phyloP scores from a whole-genome alignment of 1,284 basidiomycete genomes.

The Heliocybe sulcata region DNA sequence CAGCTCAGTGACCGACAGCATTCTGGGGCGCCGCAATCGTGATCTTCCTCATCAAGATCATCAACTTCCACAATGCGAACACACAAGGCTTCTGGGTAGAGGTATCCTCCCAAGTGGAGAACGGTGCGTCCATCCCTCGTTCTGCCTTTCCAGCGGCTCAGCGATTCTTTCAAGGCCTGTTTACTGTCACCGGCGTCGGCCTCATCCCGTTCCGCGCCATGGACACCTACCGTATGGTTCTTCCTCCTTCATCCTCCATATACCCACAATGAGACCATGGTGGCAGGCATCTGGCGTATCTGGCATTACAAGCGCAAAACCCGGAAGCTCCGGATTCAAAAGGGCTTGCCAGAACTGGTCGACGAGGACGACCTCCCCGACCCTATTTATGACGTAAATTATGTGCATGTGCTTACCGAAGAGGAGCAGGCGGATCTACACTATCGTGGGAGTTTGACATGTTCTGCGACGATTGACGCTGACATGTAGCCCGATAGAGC shows the following conservation, averaged over 20 bases:
- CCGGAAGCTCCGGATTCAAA: slow-evolving; percentile 4
- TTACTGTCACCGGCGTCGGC: slow-evolving; percentile 62
- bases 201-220: slow-evolving; percentile 9
- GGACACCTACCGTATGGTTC: slow-evolving; percentile 10
- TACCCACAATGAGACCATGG: neutral
- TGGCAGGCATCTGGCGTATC: slow-evolving; percentile 37
- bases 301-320: slow-evolving; percentile 56
- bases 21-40: slow-evolving; percentile 80
- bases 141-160: neutral
- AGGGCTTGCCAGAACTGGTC: slow-evolving; percentile 2
- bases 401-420: slow-evolving; percentile 4
- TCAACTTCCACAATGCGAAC: slow-evolving; percentile 59
- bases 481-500: slow-evolving; percentile 1
- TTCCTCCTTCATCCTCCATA: slow-evolving; percentile 4
- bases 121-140: slow-evolving; percentile 35
- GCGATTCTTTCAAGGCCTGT: slow-evolving; percentile 42
- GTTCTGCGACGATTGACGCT: neutral
- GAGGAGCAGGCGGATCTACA: slow-evolving; percentile 5
- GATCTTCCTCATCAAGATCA: slow-evolving; percentile 63
- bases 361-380: slow-evolving; percentile 10
- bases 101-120: slow-evolving; percentile 71
- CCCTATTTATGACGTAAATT: slow-evolving; percentile 4
- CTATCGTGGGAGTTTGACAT: neutral
- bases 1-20: slow-evolving; percentile 26
- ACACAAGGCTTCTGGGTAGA: slow-evolving; percentile 72